Percentiles rank a stretch among this genome's conserved stretches.
Evolutionary conservation across 805 yeast genomes (phyloP).

Genomic region (Scheffersomyces stipitis): DNA sequence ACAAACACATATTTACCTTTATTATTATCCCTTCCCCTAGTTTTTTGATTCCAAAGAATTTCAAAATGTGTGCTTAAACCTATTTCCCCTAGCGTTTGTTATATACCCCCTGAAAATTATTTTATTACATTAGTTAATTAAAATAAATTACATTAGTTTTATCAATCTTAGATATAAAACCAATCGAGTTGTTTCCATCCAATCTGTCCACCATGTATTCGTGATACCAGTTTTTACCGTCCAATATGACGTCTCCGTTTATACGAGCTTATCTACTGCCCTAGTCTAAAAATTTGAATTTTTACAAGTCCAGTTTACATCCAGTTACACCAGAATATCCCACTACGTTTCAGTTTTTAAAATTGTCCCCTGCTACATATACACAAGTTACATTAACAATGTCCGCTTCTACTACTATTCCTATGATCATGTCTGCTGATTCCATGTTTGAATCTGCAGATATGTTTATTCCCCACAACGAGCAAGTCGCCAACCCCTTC

Average conservation of each 20-base stretch:
- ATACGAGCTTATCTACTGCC: conserved; percentile 1
- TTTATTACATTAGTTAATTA: conserved; percentile 16
- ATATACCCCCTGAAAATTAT: conserved; percentile 13
- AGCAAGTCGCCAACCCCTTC: neutral
- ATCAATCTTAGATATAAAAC: conserved; percentile 16
- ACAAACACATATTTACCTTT: conserved; percentile 2
- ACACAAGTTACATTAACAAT: conserved; percentile 12
- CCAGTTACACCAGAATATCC: neutral
- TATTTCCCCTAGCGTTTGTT: conserved; percentile 9
- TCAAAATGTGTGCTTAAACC: conserved; percentile 40
- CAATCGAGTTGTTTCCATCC: conserved; percentile 24
- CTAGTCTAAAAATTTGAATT: neutral
- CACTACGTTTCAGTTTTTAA: conserved; percentile 1
- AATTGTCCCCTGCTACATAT: conserved; percentile 6
- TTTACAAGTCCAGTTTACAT: no score
- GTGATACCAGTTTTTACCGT: conserved; percentile 24
- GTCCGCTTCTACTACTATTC: conserved; percentile 23
- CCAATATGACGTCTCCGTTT: conserved; percentile 35
- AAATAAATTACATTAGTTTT: conserved; percentile 13
- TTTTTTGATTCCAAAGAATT: conserved; percentile 3
- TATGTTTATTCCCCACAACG: conserved; percentile 17
- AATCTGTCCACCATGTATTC: conserved; percentile 29
- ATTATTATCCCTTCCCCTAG: conserved; percentile 1
- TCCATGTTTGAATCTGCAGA: conserved; percentile 25
- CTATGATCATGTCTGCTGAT: conserved; percentile 23